Base-by-base conservation (phyloP, 495 filamentous ascomycete genomes). In the Annulohypoxylon moriforme region DNA sequence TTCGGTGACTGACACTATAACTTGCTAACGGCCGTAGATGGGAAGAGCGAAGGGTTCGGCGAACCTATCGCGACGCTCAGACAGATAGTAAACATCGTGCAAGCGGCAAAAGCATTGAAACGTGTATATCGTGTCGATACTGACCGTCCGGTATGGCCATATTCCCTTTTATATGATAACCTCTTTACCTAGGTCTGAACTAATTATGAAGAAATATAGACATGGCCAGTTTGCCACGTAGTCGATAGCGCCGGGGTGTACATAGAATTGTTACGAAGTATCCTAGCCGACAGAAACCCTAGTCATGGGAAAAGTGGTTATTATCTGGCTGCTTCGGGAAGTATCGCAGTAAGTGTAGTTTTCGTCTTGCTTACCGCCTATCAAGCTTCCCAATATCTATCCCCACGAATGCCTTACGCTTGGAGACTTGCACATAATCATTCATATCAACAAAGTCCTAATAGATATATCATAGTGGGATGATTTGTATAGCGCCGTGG, bases 171-270 rank as follows among this genome's bases (percentile, higher is more conserved):
- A 25, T 24, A 25, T 49, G 0, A 25, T 24, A 4, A 22, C 20
- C 8, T n/a, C n/a, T 1, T 8, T 20, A 27, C 69, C 9, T 18
- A 20, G 36, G 13, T 14, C 11, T 42, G 24, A 24, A 47, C 67
- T 58, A 50, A 64, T 20, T 4, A 42, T 20, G 27, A n/a, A 33
- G 18, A 44, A 16, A 4, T 20, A 85, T 20, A 85, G 84, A 74
- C 72, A 5, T 86, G 84, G 84, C 84, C 85, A 0, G 83, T 87
- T 3, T 82, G 78, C 59, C 83, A 86, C 63, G 64, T 87, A 27
- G 10, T 36, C 0, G 85, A 87, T 58, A 86, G 79, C 22, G 76
- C 80, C 0, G 72, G 49, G 0, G 72, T 86, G 1, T 86, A 86
- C 57, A 52, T 85, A 11, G 71, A 80, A 13, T 77, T 86, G 3